phyloP scores from a whole-genome alignment of 1,284 basidiomycete genomes.

The Boletellus deceptivus region DNA sequence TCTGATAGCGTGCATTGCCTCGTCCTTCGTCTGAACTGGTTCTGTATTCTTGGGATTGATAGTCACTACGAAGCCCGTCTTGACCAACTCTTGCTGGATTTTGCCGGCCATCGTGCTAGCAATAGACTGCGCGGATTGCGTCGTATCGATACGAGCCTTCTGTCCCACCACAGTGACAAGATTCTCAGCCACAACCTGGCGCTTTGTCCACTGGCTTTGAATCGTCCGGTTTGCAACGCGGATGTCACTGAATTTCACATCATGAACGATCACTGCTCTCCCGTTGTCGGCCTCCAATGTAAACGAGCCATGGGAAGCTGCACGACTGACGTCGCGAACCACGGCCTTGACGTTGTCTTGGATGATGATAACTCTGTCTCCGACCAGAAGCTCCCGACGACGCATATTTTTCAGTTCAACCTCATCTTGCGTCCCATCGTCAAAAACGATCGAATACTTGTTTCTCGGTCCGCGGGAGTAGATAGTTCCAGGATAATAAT shows the following conservation, averaged over 20 bases:
- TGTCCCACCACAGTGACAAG: slow-evolving; percentile 43
- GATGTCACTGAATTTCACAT: slow-evolving; percentile 37
- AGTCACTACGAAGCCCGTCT: slow-evolving; percentile 51
- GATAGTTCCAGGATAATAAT: slow-evolving; percentile 62
- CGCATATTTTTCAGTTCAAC: slow-evolving; percentile 58
- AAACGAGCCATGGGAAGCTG: slow-evolving; percentile 36
- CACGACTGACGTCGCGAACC: slow-evolving; percentile 38
- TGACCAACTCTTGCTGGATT: slow-evolving; percentile 40
- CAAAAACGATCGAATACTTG: slow-evolving; percentile 55
- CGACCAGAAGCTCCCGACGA: slow-evolving; percentile 44
- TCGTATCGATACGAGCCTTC: slow-evolving; percentile 32
- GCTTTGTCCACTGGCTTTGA: slow-evolving; percentile 51
- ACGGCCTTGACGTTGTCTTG: slow-evolving; percentile 30
- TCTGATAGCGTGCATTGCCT: slow-evolving; percentile 46
- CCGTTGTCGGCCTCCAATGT: slow-evolving; percentile 42
- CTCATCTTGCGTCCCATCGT: slow-evolving; percentile 49
- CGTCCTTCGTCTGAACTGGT: slow-evolving; percentile 35
- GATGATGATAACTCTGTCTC: slow-evolving; percentile 53
- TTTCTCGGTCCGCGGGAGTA: slow-evolving; percentile 32
- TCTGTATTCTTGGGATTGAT: slow-evolving; percentile 36
- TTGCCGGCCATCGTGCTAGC: slow-evolving; percentile 33
- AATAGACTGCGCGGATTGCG: slow-evolving; percentile 44
- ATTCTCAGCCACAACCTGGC: slow-evolving; percentile 39
- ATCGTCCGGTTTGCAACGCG: slow-evolving; percentile 50
- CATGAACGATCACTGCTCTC: slow-evolving; percentile 28